phyloP scores from a whole-genome alignment of 1,139 yeast species.

The Neolecta irregularis region DNA sequence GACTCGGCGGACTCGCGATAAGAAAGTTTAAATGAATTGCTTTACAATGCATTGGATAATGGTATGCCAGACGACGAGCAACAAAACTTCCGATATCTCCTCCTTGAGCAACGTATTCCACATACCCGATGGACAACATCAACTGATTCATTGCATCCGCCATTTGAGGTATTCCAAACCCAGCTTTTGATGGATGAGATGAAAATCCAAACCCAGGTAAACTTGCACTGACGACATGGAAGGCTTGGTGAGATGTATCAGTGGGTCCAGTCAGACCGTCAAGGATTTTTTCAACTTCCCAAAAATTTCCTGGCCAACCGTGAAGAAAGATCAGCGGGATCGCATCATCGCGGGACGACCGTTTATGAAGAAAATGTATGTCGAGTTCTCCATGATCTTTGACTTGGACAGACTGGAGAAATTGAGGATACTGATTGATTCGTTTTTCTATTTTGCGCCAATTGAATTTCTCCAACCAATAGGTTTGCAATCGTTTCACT shows the following conservation, averaged over 20 bases:
- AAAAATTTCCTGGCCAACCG: constrained; percentile 12
- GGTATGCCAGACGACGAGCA: constrained; percentile 7
- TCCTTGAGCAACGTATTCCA: constrained; percentile 8
- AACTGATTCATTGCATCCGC: constrained; percentile 8
- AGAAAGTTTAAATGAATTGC: constrained; percentile 11
- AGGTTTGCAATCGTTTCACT: constrained; percentile 6
- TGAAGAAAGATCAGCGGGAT: constrained; percentile 8
- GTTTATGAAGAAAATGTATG: constrained; percentile 9
- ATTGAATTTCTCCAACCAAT: constrained; percentile 8
- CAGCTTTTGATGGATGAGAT: constrained; percentile 5
- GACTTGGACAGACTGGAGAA: constrained; percentile 7
- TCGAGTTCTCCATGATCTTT: constrained; percentile 6
- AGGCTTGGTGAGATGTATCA: constrained; percentile 7
- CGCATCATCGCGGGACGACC: constrained; percentile 7
- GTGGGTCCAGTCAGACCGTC: constrained; percentile 8
- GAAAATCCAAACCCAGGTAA: constrained; percentile 11
- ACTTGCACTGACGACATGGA: constrained; percentile 11
- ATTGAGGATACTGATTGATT: constrained; percentile 8
- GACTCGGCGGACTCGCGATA: constrained; percentile 9
- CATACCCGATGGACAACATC: constrained; percentile 9
- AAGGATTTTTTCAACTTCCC: constrained; percentile 10
- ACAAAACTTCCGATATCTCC: constrained; percentile 10
- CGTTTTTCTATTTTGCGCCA: constrained; percentile 8
- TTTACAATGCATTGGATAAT: constrained; percentile 7
- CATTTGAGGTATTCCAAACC: constrained; percentile 7